Conservation (phyloP, 768 basidiomycete genomes). For the Pisolithus marmoratus region DNA sequence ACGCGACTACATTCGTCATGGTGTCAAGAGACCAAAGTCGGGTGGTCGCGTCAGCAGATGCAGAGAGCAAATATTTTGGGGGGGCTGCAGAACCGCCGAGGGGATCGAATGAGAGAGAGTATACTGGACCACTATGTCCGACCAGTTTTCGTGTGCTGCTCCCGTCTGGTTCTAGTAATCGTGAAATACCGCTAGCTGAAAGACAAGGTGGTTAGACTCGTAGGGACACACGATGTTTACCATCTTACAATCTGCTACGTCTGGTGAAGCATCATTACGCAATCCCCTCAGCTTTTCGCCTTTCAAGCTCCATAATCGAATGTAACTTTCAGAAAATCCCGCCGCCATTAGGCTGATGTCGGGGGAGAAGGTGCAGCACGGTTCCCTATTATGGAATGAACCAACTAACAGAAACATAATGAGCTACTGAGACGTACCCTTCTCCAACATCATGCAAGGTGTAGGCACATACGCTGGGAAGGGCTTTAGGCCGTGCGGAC, state of each 20-base stretch:
- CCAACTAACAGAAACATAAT: slow-evolving; percentile 6
- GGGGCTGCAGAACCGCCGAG: slow-evolving; percentile 78
- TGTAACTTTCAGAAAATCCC: slow-evolving; percentile 93
- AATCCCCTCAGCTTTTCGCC: slow-evolving; percentile 80
- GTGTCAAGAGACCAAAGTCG: slow-evolving; percentile 96
- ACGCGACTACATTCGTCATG: slow-evolving; percentile 87
- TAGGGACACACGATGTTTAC: not conserved
- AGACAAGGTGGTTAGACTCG: not conserved
- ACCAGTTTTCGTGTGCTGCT: slow-evolving; percentile 86
- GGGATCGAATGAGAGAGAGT: slow-evolving; percentile 91
- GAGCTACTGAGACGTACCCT: slow-evolving; percentile 51
- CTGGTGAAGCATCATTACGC: slow-evolving; percentile 68
- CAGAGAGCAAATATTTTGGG: slow-evolving; percentile 84
- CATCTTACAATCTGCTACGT: slow-evolving; percentile 63
- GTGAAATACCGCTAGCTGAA: slow-evolving; percentile 50
- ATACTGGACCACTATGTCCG: slow-evolving; percentile 95
- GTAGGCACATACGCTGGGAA: slow-evolving; percentile 93
- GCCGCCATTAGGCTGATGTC: slow-evolving; percentile 92
- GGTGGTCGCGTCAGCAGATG: slow-evolving; percentile 86
- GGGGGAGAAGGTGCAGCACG: slow-evolving; percentile 82
- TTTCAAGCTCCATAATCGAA: slow-evolving; percentile 91
- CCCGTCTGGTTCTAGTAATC: slow-evolving; percentile 76
- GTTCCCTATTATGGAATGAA: slow-evolving; percentile 45
- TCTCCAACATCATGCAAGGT: slow-evolving; percentile 94
- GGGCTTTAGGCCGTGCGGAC: slow-evolving; percentile 49